phyloP scores from a whole-genome alignment of 345 rosid species.

The Pseudoturritis turrita region DNA sequence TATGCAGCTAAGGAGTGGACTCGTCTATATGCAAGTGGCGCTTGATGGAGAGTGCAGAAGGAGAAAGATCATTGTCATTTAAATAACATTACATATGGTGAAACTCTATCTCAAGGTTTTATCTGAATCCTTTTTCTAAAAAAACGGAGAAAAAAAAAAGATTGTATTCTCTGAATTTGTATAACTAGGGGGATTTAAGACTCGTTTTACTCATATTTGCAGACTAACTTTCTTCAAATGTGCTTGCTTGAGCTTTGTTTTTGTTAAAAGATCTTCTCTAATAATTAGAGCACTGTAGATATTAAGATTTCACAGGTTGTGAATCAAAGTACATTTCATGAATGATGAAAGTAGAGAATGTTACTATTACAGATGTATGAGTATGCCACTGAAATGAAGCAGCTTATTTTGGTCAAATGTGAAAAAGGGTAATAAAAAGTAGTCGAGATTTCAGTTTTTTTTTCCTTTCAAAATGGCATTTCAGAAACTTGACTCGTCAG shows the following conservation, averaged over 20 bases:
- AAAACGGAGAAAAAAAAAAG: slow-evolving; percentile 14
- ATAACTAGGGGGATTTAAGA: slow-evolving; percentile 19
- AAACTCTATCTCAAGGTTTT: slow-evolving; percentile 30
- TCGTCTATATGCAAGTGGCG: slow-evolving; percentile 87
- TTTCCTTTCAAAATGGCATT: background rate
- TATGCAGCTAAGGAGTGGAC: slow-evolving; percentile 99
- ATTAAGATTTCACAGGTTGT: background rate
- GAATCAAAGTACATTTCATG: slow-evolving; percentile 1
- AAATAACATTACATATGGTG: slow-evolving; percentile 33
- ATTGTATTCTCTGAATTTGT: slow-evolving; percentile 25
- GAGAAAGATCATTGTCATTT: slow-evolving; percentile 23
- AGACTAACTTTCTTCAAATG: slow-evolving; percentile 11
- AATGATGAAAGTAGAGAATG: background rate
- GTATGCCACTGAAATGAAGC: background rate
- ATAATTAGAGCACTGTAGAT: background rate
- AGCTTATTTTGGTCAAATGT: slow-evolving; percentile 28
- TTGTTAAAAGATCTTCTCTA: background rate
- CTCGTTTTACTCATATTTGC: slow-evolving; percentile 17
- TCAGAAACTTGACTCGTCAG: slow-evolving; percentile 76
- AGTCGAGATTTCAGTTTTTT: background rate
- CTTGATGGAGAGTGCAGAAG: slow-evolving; percentile 37
- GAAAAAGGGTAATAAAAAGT: background rate
- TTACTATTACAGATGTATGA: slow-evolving; percentile 25
- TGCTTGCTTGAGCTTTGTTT: slow-evolving; percentile 3
- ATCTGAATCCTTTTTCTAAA: slow-evolving; percentile 11